Conservation (phyloP, 148 eudicot species). For the Dysphania ambrosioides region DNA sequence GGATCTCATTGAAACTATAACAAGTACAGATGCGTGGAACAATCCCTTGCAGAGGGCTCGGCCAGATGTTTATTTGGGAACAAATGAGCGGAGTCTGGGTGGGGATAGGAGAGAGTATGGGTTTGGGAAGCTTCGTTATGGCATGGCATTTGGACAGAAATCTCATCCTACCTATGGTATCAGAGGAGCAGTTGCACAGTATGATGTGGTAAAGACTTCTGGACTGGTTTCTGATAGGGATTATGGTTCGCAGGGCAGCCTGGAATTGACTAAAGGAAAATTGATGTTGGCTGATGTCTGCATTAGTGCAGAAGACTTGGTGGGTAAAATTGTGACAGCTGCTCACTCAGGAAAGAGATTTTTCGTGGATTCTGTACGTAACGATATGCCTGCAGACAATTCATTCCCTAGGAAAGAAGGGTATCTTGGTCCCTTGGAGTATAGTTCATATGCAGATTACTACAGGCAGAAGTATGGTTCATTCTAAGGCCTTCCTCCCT, state of each 20-base stretch:
- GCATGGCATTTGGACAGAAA: slow-evolving; percentile 92
- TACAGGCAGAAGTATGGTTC: slow-evolving; percentile 79
- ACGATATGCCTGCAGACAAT: slow-evolving; percentile 92
- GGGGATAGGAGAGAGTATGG: slow-evolving; percentile 98
- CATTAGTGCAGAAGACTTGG: slow-evolving; percentile 56
- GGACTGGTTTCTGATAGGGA: slow-evolving; percentile 75
- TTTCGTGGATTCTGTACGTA: slow-evolving; percentile 82
- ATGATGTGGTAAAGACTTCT: slow-evolving; percentile 87
- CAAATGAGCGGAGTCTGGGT: slow-evolving; percentile 90
- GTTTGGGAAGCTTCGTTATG: slow-evolving; percentile 81
- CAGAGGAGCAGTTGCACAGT: slow-evolving; percentile 96
- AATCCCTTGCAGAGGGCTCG: slow-evolving; percentile 97
- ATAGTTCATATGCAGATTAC: slow-evolving; percentile 92
- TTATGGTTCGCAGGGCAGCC: slow-evolving; percentile 18
- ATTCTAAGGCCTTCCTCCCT: slow-evolving; percentile 7
- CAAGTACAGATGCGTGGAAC: slow-evolving; percentile 67
- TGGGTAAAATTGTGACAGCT: slow-evolving; percentile 90
- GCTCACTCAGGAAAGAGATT: slow-evolving; percentile 99
- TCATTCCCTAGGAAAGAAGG: slow-evolving; percentile 99
- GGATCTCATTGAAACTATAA: slow-evolving; percentile 57
- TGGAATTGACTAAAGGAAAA: slow-evolving; percentile 45
- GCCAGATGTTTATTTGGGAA: slow-evolving; percentile 97
- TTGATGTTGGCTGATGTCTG: slow-evolving; percentile 82
- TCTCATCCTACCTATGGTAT: slow-evolving; percentile 94
- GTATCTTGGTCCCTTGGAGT: slow-evolving; percentile 95